Evolutionary conservation across 2,329 filamentous ascomycete genomes (phyloP), one percentile per base, ranked within the genome.

Genomic region (Didymella lethalis): DNA sequence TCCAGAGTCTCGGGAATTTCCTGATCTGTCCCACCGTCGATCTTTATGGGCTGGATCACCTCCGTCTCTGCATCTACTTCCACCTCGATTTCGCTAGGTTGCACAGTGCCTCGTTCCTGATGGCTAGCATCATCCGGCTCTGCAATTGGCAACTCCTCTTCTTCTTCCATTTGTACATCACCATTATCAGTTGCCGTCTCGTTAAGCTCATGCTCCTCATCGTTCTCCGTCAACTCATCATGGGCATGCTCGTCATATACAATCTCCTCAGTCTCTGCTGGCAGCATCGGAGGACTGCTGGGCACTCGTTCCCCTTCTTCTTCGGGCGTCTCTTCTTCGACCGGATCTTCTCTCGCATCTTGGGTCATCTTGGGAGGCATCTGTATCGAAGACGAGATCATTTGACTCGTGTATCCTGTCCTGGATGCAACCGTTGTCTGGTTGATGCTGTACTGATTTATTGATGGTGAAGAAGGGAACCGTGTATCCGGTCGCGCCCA

Each of bases 391-490:
- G 74, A 75, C 11, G 68, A 69, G 2, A 72, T 55, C 32, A 73
- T 55, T 50, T 75, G 73, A 44, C 70, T 75, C 31, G 70, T 73
- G 16, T 66, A 71, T 25, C 68, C 69, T 34, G 71, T 72, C 55
- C 70, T 72, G 7, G 60, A 64, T 14, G 50, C 54, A 53, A 75
- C 65, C 4, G 70, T 75, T 16, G 76, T 77, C 48, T 77, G 74
- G 40, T 75, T 68, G 41, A 78, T 73, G 46, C 71, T 75, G 51
- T 76, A 76, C 38, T 73, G 68, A 40, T 74, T 73, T 16, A 62
- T 62, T 2, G 73, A 75, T 4, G 75, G 71, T 11, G 76, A 79
- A 1, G 79, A 79, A 20, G 72, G 71, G n/a, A 77, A 71, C 5
- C 71, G 64, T 8, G 70, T 53, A 36, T 69, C 71, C 23, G 51